Evolutionary conservation across 768 basidiomycete genomes (phyloP), one percentile per base, ranked within the genome.

Genomic region (Auriscalpium microsporum): DNA sequence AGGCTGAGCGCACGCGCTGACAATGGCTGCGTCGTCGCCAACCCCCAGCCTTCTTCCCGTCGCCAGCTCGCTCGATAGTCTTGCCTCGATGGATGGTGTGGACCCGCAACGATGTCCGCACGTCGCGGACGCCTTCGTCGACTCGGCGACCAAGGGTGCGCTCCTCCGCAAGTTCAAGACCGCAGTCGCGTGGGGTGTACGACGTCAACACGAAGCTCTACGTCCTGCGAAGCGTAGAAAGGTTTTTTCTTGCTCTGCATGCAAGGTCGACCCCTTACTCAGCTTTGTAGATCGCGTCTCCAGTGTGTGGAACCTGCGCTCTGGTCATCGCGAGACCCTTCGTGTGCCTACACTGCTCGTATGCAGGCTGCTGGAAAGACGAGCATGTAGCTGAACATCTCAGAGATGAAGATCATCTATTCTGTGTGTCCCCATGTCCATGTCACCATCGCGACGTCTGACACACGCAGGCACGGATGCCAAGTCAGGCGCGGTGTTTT

Each of bases 401-500:
- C 34, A 73, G 70, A 57, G 74, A 78, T 17, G 65, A 73, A 1
- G 75, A 75, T 1, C 90, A 93, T 69, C 62, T 64, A 9, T 86
- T 90, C 63, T 83, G 90, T 88, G 51, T 59, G 86, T 13, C 13
- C 21, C 46, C 78, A 14, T 35, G 50, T 46, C 46, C 52, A 17
- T 47, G 19, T 34, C 37, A 7, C 48, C 47, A 21, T 33, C 13
- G 16, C 19, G 38, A 28, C 42, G 14, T 36, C 23, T 45, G 19
- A 17, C 45, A 16, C 40, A 9, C 11, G 14, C 62, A 94, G 92
- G 86, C 63, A 80, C 81, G 28, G 91, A 94, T 66, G 73, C 80
- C 4, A 80, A 79, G 59, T 79, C 83, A 0, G 92, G 93, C n/a
- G 73, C 75, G 10, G 71, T 94, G 2, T 94, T 80, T 64, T 94